phyloP scores from a whole-genome alignment of 73 alveolate species.

The Paramecium octaurelia region DNA sequence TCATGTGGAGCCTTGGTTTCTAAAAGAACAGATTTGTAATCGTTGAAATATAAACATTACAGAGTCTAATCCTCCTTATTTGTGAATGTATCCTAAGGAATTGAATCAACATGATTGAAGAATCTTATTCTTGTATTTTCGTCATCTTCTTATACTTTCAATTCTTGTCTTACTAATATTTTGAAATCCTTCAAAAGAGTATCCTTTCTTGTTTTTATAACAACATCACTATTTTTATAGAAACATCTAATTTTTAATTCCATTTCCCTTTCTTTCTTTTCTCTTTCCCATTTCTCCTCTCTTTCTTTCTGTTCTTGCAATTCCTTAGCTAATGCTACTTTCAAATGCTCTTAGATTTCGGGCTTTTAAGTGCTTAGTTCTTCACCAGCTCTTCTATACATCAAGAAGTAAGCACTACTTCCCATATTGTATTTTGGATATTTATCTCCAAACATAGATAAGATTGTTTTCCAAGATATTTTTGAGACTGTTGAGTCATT shows the following conservation, averaged over 20 bases:
- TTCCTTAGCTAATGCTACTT: conserved; percentile 71
- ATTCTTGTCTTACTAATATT: background rate
- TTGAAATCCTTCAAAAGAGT: background rate
- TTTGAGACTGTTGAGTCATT: conserved; percentile 79
- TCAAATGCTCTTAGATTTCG: conserved; percentile 61
- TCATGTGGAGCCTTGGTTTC: conserved; percentile 45
- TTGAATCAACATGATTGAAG: conserved; percentile 17
- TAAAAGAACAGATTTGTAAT: background rate
- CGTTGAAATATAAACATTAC: conserved; percentile 17
- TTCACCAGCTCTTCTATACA: conserved; percentile 77
- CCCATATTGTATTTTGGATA: conserved; percentile 61
- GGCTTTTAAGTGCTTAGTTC: conserved; percentile 53
- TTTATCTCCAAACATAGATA: conserved; percentile 80
- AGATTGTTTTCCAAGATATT: conserved; percentile 69
- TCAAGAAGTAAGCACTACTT: conserved; percentile 88
- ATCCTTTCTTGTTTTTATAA: background rate
- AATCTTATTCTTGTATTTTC: conserved; percentile 52
- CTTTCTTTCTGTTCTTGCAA: conserved; percentile 66
- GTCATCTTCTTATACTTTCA: conserved; percentile 29
- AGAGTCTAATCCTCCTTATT: background rate
- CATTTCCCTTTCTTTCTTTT: conserved; percentile 37
- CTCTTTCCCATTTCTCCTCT: conserved; percentile 61
- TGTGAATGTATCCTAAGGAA: conserved; percentile 51
- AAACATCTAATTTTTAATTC: conserved; percentile 18
- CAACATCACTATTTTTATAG: conserved; percentile 1